Conservation (phyloP, 1,284 basidiomycete genomes). For the Termitomyces sp. region DNA sequence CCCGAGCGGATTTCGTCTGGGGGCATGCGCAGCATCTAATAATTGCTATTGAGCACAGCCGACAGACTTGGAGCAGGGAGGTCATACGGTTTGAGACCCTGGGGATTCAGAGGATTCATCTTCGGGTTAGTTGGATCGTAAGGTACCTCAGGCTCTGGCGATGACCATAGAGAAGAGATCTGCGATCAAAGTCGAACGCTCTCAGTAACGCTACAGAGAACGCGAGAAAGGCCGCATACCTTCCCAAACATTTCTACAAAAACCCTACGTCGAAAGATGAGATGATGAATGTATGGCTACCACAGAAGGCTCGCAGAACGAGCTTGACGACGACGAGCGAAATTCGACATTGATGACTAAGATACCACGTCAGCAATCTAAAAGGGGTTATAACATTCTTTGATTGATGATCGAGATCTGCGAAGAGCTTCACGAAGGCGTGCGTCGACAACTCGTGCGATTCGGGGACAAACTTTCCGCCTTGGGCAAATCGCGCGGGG, state of each 20-base stretch:
- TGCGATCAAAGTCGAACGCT: constrained; percentile 12
- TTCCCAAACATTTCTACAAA: constrained; percentile 28
- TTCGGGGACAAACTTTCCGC: no score
- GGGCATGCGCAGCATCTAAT: constrained; percentile 92
- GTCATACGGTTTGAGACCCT: constrained; percentile 87
- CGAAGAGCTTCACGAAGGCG: no score
- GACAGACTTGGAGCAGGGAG: neutral
- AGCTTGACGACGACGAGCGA: no score
- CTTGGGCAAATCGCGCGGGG: no score
- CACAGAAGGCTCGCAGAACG: no score
- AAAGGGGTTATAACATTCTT: neutral
- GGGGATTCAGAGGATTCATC: constrained; percentile 81
- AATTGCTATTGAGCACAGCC: neutral
- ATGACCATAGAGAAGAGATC: constrained; percentile 41
- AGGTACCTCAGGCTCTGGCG: constrained; percentile 32
- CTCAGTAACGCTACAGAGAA: neutral
- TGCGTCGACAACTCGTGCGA: no score
- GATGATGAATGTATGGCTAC: neutral
- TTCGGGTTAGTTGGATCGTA: constrained; percentile 67
- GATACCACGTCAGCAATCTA: neutral
- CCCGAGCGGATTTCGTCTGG: constrained; percentile 84
- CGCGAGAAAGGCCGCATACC: constrained; percentile 16
- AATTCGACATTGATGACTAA: neutral
- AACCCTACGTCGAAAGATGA: neutral
- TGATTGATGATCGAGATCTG: no score